Evolutionary conservation across 2,329 filamentous ascomycete species (phyloP).

Genomic region (Neocatenulostroma microsporum): DNA sequence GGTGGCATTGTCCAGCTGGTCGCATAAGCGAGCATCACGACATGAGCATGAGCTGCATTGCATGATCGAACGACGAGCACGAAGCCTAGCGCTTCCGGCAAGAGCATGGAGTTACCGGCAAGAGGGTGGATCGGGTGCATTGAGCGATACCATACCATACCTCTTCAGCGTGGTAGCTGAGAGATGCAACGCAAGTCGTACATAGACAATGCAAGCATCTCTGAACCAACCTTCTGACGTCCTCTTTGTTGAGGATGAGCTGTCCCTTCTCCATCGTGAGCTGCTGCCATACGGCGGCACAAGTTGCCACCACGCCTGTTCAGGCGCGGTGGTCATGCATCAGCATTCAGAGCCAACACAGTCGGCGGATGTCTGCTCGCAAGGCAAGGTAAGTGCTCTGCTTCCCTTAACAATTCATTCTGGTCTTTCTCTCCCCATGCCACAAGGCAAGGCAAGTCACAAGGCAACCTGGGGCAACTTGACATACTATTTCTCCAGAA

Average conservation of each 20-base stretch:
- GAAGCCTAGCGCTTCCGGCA: conserved; percentile 5
- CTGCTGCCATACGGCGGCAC: too few species aligned
- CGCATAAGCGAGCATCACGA: conserved; percentile 52
- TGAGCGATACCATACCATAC: conserved; percentile 20
- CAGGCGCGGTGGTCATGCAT: too few species aligned
- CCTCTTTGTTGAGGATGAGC: conserved; percentile 24
- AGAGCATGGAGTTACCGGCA: conserved; percentile 9
- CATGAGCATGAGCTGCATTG: conserved; percentile 7
- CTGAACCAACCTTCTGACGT: conserved; percentile 44
- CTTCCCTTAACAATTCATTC: too few species aligned
- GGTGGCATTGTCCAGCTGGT: conserved; percentile 94
- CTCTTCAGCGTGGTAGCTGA: conserved; percentile 46
- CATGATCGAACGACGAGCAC: conserved; percentile 12
- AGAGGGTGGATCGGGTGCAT: conserved; percentile 12
- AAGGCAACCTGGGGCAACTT: too few species aligned
- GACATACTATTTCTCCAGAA: too few species aligned
- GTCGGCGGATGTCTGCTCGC: too few species aligned
- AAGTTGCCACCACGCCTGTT: too few species aligned
- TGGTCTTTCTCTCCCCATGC: too few species aligned
- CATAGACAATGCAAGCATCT: conserved; percentile 40
- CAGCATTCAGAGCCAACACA: too few species aligned
- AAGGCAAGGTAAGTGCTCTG: too few species aligned
- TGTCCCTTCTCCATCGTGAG: conserved; percentile 13
- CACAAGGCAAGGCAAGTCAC: too few species aligned
- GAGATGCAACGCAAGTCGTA: conserved; percentile 37